A percentile compares a stretch with the other conserved stretches of the same genome.
Conservation (phyloP, 108 stramenopile genomes). For the Fragilaria radians region DNA sequence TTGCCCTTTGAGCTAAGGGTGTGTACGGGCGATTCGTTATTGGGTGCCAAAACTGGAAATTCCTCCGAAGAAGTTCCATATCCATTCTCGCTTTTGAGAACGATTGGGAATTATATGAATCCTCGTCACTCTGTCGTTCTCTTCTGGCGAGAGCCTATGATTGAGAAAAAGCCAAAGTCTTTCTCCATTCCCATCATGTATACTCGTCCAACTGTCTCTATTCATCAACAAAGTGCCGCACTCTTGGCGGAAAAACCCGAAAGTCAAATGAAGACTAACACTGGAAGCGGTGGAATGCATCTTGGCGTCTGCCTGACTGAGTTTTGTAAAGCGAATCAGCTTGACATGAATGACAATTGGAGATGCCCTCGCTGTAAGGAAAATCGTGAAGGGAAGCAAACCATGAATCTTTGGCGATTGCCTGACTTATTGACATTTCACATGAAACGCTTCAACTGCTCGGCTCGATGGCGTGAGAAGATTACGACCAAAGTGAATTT, state of each 20-base stretch:
- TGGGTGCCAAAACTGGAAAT: constrained; percentile 13
- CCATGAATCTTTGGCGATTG: constrained; percentile 82
- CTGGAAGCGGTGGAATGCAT: constrained; percentile 52
- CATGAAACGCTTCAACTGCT: constrained; percentile 92
- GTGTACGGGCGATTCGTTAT: constrained; percentile 51
- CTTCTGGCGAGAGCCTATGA: constrained; percentile 58
- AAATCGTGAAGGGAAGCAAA: constrained; percentile 77
- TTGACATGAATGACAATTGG: constrained; percentile 70
- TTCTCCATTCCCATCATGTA: constrained; percentile 45
- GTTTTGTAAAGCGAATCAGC: constrained; percentile 80
- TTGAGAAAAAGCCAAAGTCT: constrained; percentile 21
- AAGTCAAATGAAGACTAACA: constrained; percentile 5
- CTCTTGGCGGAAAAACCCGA: constrained; percentile 22
- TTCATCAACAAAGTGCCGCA: constrained; percentile 42
- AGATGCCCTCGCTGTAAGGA: constrained; percentile 83
- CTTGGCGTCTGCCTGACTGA: constrained; percentile 81
- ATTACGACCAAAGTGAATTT: constrained; percentile 91
- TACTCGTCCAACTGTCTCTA: constrained; percentile 26
- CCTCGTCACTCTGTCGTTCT: constrained; percentile 59
- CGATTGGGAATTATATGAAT: constrained; percentile 78
- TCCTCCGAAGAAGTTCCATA: constrained; percentile 47
- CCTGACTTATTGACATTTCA: constrained; percentile 91
- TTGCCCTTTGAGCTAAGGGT: constrained; percentile 83
- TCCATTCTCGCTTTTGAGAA: constrained; percentile 69
- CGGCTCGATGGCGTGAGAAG: constrained; percentile 89